These are phyloP conservation scores for Oenanthe javanica DNA, from an alignment of 140 eudicot species.

Conservation along the genomic window DNA sequence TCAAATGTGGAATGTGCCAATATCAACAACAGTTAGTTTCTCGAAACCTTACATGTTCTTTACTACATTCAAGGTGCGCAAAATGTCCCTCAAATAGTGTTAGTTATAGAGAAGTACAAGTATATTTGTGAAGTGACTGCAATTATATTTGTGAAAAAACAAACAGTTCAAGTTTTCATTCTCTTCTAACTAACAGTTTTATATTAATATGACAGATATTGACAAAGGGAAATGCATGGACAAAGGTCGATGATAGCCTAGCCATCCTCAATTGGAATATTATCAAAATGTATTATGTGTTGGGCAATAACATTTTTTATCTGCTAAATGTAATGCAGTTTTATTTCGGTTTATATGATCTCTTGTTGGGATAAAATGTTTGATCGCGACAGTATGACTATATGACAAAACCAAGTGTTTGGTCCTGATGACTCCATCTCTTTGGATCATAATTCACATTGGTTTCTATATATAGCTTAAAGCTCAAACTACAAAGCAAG, in stretches of 20 bases:
- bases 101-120: no score
- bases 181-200: not conserved
- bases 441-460: no score
- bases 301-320: not conserved
- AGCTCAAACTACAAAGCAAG: no score
- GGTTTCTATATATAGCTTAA: no score
- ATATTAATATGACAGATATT: not conserved
- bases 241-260: not conserved
- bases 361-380: no score
- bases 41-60: not conserved
- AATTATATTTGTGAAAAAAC: no score
- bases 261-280: not conserved
- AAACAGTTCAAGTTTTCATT: not conserved
- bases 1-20: not conserved
- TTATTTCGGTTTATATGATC: not conserved
- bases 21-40: not conserved
- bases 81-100: no score
- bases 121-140: no score
- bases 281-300: not conserved
- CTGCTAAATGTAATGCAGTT: not conserved
- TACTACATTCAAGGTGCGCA: no score
- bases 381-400: no score
- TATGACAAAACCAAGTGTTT: no score
- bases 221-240: conserved; percentile 3
- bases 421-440: no score